These are phyloP conservation scores for Paraphoma chrysanthemicola DNA, from an alignment of 2,329 filamentous ascomycete species.

Conservation along the genomic window DNA sequence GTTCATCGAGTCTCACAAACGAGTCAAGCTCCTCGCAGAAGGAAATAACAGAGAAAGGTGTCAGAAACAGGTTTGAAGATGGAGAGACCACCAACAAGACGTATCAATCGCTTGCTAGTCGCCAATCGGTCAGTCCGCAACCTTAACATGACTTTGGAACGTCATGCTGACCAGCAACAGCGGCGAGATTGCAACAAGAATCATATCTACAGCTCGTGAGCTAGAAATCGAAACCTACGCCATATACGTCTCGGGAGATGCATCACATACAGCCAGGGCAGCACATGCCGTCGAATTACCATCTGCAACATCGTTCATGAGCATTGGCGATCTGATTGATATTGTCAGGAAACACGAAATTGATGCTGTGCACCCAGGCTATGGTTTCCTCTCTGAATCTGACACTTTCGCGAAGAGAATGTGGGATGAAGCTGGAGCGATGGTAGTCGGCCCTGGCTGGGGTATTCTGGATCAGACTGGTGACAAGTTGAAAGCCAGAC, in stretches of 20 bases:
- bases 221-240: conserved; percentile 63
- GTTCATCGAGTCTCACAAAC: too few species aligned
- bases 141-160: neutral
- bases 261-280: conserved; percentile 61
- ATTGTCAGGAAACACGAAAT: conserved; percentile 59
- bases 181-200: conserved; percentile 70
- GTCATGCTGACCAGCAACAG: conserved; percentile 40
- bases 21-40: too few species aligned
- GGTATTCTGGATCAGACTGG: conserved; percentile 65
- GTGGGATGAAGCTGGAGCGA: conserved; percentile 56
- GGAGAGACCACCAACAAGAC: conserved; percentile 32
- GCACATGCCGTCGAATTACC: conserved; percentile 59
- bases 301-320: conserved; percentile 61
- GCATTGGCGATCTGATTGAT: conserved; percentile 56
- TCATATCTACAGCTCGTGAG: conserved; percentile 66
- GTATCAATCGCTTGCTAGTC: conserved; percentile 60
- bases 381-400: conserved; percentile 68
- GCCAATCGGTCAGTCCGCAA: conserved; percentile 56
- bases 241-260: conserved; percentile 63
- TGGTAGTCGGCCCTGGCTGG: conserved; percentile 62
- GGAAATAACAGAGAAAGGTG: too few species aligned
- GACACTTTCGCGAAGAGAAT: conserved; percentile 58
- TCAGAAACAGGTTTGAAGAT: conserved; percentile 6
- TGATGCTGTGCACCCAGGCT: conserved; percentile 65
- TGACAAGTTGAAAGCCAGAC: conserved; percentile 63